Evolutionary conservation across 495 filamentous ascomycete genomes (phyloP), one percentile per base, ranked within the genome.

Genomic region (Aspergillus funiculosus): DNA sequence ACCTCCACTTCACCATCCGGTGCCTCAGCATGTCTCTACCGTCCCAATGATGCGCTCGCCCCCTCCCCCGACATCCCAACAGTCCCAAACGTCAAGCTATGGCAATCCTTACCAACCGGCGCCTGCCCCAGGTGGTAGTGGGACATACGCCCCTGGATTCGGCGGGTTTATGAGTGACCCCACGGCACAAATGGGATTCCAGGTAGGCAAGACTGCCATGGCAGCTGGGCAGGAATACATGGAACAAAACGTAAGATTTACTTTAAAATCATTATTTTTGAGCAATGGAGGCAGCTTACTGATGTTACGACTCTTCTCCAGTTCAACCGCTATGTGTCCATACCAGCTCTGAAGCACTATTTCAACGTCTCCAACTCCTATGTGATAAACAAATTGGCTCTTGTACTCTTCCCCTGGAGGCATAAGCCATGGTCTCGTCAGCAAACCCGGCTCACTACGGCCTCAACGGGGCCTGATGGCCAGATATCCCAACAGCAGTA

Each of bases 11-110:
- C 92, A 99, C 69, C 92, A 99, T 65, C 92, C 92, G 20, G 90
- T 97, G 34, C 94, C 94, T 34, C 94, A 97, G 60, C 94, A 97
- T 77, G 90, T 97, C 44, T 95, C 94, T 53, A 94, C 90, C 38
- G 94, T 99, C 37, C 92, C 92, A n/a, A 90, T 96, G 71, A 85
- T 99, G 67, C 85, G 94, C 71, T 97, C 92, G 42, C 92, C 92
- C 26, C 92, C 92, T 24, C 92, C 88, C 31, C 91, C 86, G 1
- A 71, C 73, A 43, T 76, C 86, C 25, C 88, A 89, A 63, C 81
- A 84, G 34, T 80, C 85, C 42, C 76, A 79, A 39, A 76, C 78
- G 51, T 73, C 80, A 37, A 62, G 67, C 31, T 73, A 94, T 75
- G 87, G 86, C 41, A 91, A 86, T 57, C 84, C 85, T 6, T 86